Evolutionary conservation across 2,329 filamentous ascomycete species (phyloP), one percentile per base, ranked within the genome.

Genomic region (Ceratocystis diversiconidia): DNA sequence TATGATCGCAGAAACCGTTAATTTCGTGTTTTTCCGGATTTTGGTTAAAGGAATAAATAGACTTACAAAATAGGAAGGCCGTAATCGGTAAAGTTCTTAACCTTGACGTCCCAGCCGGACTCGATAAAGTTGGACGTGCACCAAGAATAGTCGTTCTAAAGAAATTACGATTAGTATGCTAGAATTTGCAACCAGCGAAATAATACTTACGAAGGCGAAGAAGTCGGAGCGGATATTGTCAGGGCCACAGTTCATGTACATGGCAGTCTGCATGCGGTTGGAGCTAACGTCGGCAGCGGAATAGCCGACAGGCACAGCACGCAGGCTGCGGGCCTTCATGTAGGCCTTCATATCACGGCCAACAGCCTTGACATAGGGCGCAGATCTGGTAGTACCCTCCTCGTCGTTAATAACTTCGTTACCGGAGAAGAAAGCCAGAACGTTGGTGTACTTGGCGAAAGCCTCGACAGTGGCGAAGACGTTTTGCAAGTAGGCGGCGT

Each of bases 211-310:
- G 78, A 92, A 91, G 68, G 87, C 88, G 72, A 91, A 92, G 79
- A 92, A 92, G 76, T 96, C 91, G 71, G 86, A 89, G 70, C 92
- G 87, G 78, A 87, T 85, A 69, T 92, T 87, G 61, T 92, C 89
- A 65, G 83, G 79, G 68, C 92, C 92, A 73, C 92, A 96, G 83
- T 96, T 96, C 85, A 96, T 90, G 82, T 95, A 96, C 64, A 86
- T 73, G 61, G 92, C 91, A 74, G 90, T 90, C 78, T 96, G 84
- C 77, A 88, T 84, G 71, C 91, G 89, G 80, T 95, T 96, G 72
- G 85, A 81, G 68, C 88, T 81, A 66, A 96, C 88, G 77, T 96
- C 91, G 68, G 91, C 92, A 48, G 82, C 82, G 17, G 82, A 84
- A 77, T 91, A 91, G 44, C 88, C 88, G 65, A 91, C 86, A n/a